Evolutionary conservation across 2,329 filamentous ascomycete species (phyloP), one percentile per base, ranked within the genome.

Genomic region (Venturiaceae sp.): DNA sequence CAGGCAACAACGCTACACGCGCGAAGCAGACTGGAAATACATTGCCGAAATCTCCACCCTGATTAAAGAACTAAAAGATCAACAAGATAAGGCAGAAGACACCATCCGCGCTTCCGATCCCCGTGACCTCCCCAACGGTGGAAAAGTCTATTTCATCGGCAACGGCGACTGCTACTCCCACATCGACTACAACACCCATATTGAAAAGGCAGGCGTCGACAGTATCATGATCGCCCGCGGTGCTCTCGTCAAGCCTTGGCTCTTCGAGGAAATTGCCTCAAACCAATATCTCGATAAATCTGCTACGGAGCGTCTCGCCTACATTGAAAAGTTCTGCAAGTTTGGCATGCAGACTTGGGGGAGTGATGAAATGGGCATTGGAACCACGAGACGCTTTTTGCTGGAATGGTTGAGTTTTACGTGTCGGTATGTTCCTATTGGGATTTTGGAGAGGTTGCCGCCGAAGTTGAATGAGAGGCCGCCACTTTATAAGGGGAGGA

Each of bases 111-210:
- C 95, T 68, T 80, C 88, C 0, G 92, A 97, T 69, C 80, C 81
- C 32, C 85, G 88, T 64, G 85, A 86, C 30, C 81, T 88, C 57
- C 78, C 90, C 9, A 81, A 77, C 55, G 83, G 80, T 62, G 83
- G 84, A 5, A 86, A 84, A 64, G 83, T 94, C 64, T 97, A 88
- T 77, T 97, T 99, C 75, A 79, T 96, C 64, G 94, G 94, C 65
- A 99, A 99, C 71, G 94, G 94, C 53, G 94, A 99, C 74, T 94
- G 92, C 73, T 96, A 90, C 75, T 96, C 91, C 4, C 91, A 97
- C 71, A 75, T 85, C 33, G 91, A 97, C 69, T 97, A 97, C 75
- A 84, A 84, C 62, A 77, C 85, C 59, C 85, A 94, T 67, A 78
- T 97, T 39, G 80, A 86, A 53, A 82, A 92, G 60, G 82, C 89